Base-by-base conservation (phyloP, 1,139 yeast species). In the Nakaseomyces uthaithaninus region DNA sequence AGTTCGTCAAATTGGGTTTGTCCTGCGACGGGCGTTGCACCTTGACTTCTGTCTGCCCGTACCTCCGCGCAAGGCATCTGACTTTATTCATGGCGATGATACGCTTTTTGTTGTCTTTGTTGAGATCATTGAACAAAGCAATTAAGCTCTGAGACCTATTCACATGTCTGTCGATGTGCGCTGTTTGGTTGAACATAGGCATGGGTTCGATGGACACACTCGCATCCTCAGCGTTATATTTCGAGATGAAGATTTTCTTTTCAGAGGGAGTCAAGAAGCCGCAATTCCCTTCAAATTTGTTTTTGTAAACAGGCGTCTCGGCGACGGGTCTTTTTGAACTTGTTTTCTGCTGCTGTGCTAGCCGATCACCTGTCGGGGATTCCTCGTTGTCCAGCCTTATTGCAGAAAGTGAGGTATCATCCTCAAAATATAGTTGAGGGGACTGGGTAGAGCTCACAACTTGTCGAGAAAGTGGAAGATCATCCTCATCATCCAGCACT, bases 51-150 rank as follows among this genome's bases (percentile, higher is more conserved):
- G 15, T 28, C 11, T 14, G 36, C 24, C 33, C 2, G 33, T 31
- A 20, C 14, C 49, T 48, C 33, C 48, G 36, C 5, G 57, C 56
- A 12, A 54, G 45, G 36, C 59, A 52, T 36, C 51, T 47, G 2
- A 43, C 45, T 31, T 53, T 47, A 38, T 56, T 55, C 55, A 57
- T 55, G 5, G 47, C 54, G n/a, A 54, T 50, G 14, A 43, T 53
- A 15, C 44, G 42, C 14, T 42, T 38, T 30, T 45, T 49, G 10
- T 37, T 43, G 22, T 47, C 42, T 2, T 38, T 36, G 8, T 42
- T 42, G 36, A 54, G 36, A 11, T 43, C 50, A 17, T 40, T 33
- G 28, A 56, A 54, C 3, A 51, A 30, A 2, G 37, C 27, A 3
- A 51, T 30, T n/a, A 55, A 36, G 4, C 39, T 36, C 11, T 38